These are phyloP conservation scores for Apiospora hydei DNA, from an alignment of 2,329 filamentous ascomycete species.

Conservation along the genomic window DNA sequence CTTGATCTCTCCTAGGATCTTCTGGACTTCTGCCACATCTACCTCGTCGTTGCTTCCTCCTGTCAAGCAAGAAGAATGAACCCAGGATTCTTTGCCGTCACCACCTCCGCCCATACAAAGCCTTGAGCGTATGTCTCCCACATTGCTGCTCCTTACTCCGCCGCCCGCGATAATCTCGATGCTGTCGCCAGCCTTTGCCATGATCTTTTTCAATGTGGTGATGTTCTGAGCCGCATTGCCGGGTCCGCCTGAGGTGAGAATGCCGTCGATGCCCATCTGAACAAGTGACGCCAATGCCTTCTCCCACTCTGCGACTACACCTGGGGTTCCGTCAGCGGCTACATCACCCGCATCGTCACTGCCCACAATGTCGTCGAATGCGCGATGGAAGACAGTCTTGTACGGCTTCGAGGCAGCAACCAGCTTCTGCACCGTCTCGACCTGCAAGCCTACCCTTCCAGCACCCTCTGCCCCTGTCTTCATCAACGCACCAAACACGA, in stretches of 20 bases:
- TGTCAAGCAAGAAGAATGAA: constrained; percentile 57
- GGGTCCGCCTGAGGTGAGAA: constrained; percentile 61
- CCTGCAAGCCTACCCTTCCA: constrained; percentile 46
- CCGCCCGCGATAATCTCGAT: constrained; percentile 62
- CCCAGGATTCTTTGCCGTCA: constrained; percentile 43
- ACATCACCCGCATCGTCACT: constrained; percentile 23
- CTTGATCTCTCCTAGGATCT: constrained; percentile 29
- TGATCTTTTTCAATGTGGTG: constrained; percentile 46
- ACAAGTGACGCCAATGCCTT: constrained; percentile 46
- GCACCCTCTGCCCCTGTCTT: not conserved
- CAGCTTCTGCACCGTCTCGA: constrained; percentile 48
- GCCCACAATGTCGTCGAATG: constrained; percentile 58
- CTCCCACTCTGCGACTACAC: constrained; percentile 28
- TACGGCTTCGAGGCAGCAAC: constrained; percentile 51
- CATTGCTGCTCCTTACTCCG: constrained; percentile 54
- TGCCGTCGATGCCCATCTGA: constrained; percentile 55
- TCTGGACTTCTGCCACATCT: constrained; percentile 39
- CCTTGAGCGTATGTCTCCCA: constrained; percentile 38
- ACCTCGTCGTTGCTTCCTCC: constrained; percentile 28
- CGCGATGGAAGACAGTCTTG: constrained; percentile 61
- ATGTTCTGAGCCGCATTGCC: constrained; percentile 51
- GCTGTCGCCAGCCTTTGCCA: constrained; percentile 34
- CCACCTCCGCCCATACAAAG: constrained; percentile 35
- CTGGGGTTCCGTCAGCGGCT: not conserved
- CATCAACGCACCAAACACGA: constrained; percentile 61